Base-by-base conservation (phyloP, 1,284 basidiomycete species). In the Tremellales sp. region DNA sequence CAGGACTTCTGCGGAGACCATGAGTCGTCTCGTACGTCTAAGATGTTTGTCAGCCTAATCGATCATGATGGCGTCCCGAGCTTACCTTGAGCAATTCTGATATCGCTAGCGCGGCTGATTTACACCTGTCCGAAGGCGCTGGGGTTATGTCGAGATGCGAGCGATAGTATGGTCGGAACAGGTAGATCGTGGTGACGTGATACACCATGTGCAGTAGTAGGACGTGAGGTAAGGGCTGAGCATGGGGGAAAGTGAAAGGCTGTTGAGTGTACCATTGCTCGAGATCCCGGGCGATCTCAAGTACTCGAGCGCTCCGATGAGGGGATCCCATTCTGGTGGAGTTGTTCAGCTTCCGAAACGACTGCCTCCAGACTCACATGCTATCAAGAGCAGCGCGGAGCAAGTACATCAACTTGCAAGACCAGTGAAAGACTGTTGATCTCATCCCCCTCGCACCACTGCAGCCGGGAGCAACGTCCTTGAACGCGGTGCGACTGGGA, bases 91-190 rank as follows among this genome's bases (percentile, higher is more conserved):
- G 22, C 13, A 51, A 13, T 16, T 27, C 19, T 22, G 43, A 21
- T 2, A 51, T 47, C 3, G 13, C 22, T 16, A 24, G 21, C 1
- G 45, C 49, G 1, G 49, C 49, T 3, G 21, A 16, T 14, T 43
- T 47, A 41, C 49, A 51, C n/a, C 40, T 22, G 10, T 38, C 37
- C 2, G 47, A 42, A 6, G 42, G 27, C 4, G 43, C 32, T 2
- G 28, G 37, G 18, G 21, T 40, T 21, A 9, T 32, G 5, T 26
- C 10, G 2, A 40, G 14, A 8, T 9, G 13, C 10, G 36, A 29
- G 24, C 49, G 45, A 24, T 51, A 51, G 36, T 38, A 51, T 7
- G 49, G 49, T 10, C 49, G 49, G 27, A 43, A 34, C n/a, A 51
- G 44, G 37, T 47, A 47, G 9, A 51, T 39, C 4, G 21, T 26